Base-by-base conservation (phyloP, 2,329 filamentous ascomycete genomes). In the Stagonosporopsis cucurbitacearum region DNA sequence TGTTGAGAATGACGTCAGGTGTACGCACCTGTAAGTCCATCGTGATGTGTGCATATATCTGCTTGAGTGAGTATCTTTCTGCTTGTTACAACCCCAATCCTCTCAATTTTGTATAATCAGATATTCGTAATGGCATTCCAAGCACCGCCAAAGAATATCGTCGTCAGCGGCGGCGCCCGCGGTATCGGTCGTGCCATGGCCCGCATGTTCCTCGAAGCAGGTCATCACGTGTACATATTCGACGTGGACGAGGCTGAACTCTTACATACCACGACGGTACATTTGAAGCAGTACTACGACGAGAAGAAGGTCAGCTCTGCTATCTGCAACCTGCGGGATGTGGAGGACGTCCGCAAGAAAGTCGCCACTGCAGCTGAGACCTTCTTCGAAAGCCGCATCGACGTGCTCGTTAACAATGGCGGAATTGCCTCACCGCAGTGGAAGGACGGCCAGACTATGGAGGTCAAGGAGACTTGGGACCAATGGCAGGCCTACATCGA, bases 181-280 rank as follows among this genome's bases (percentile, higher is more conserved):
- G 81, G 80, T n/a, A 81, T 83, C 54, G 80, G 81, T 13, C 73
- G 80, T 46, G 76, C 74, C 26, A 63, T 81, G 30, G 75, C 75
- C n/a, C 77, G 80, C 22, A 78, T 80, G 56, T 76, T 79, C 49
- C 78, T 79, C 39, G 68, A 76, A 60, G 68, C 68, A 17, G 79
- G 80, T 26, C 76, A 81, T 66, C 75, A 75, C 35, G 76, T 81
- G 57, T 81, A 77, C 67, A 76, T 82, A 33, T 71, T 82, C 49
- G 80, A 82, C 62, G 73, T 75, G 36, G 74, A 76, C 28, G 59
- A 70, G 64, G 62, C 69, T 42, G 54, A 80, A 75, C 60, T 75
- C 4, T 52, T 70, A 22, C 57, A 75, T 47, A 71, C 75, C 69
- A 73, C 74, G 64, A 62, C 74, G 73, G 63, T 79, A 65, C 71